These are phyloP conservation scores for Cyberlindnera maritima DNA, from an alignment of 805 yeast genomes.

Conservation along the genomic window DNA sequence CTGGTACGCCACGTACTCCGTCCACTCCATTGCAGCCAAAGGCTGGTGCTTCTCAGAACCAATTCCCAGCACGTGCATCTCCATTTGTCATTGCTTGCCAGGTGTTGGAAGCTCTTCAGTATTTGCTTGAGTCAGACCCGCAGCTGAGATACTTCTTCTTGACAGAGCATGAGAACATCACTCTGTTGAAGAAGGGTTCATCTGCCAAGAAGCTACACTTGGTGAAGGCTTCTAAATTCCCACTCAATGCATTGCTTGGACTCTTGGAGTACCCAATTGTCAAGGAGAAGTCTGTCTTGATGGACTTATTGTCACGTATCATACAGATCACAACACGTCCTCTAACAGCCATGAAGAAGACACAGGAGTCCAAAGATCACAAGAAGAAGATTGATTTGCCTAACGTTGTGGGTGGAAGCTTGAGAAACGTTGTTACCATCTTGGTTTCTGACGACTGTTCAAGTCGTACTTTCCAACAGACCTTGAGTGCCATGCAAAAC, in stretches of 20 bases:
- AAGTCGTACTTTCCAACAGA: constrained; percentile 79
- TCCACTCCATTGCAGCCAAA: constrained; percentile 36
- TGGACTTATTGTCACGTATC: constrained; percentile 75
- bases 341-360: constrained; percentile 49
- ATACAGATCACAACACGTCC: constrained; percentile 79
- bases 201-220: constrained; percentile 33
- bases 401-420: constrained; percentile 56
- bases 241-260: constrained; percentile 65
- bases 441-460: constrained; percentile 82
- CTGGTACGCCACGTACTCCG: constrained; percentile 23
- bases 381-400: constrained; percentile 48
- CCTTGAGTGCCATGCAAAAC: constrained; percentile 77
- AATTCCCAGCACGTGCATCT: constrained; percentile 56
- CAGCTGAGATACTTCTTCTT: constrained; percentile 73
- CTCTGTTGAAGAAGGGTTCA: constrained; percentile 34
- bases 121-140: constrained; percentile 61
- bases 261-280: constrained; percentile 63
- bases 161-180: constrained; percentile 64
- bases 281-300: constrained; percentile 66
- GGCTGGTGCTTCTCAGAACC: constrained; percentile 46
- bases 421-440: constrained; percentile 61
- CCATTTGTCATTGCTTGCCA: constrained; percentile 75
- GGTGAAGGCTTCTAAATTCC: constrained; percentile 52
- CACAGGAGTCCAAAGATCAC: constrained; percentile 28
- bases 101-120: constrained; percentile 70